phyloP scores from a whole-genome alignment of 1,284 basidiomycete species.

The Trichosporon sp. region DNA sequence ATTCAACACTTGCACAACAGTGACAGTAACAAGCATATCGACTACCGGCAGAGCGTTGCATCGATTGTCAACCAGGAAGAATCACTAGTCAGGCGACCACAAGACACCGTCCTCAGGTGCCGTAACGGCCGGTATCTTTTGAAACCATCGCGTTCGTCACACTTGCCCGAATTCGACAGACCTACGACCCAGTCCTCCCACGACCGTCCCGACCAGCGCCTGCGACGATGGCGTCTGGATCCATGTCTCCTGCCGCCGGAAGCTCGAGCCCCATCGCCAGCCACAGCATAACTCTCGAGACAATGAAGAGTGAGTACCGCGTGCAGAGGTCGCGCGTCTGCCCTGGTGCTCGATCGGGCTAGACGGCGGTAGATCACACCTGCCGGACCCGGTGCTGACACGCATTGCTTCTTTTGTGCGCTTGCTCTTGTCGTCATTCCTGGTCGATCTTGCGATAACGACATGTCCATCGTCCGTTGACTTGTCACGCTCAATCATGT shows the following conservation, averaged over 20 bases:
- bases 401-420: constrained; percentile 1
- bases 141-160: background rate
- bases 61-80: background rate
- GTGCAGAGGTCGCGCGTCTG: background rate
- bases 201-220: background rate
- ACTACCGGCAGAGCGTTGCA: background rate
- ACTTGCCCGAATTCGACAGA: background rate
- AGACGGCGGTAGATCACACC: background rate
- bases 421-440: constrained; percentile 1
- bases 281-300: constrained; percentile 2
- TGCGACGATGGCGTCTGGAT: background rate
- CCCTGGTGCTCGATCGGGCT: background rate
- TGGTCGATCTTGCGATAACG: constrained; percentile 10
- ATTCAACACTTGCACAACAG: background rate
- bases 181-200: background rate
- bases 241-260: background rate
- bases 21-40: background rate
- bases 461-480: background rate
- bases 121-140: constrained; percentile 1
- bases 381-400: background rate
- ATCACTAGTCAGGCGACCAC: background rate
- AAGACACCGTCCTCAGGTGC: constrained; percentile 6
- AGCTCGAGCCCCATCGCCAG: constrained; percentile 7
- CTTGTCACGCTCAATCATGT: background rate
- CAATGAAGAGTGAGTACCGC: constrained; percentile 16